Evolutionary conservation across 2,329 filamentous ascomycete species (phyloP).

Genomic region (Colletotrichum eleusines): DNA sequence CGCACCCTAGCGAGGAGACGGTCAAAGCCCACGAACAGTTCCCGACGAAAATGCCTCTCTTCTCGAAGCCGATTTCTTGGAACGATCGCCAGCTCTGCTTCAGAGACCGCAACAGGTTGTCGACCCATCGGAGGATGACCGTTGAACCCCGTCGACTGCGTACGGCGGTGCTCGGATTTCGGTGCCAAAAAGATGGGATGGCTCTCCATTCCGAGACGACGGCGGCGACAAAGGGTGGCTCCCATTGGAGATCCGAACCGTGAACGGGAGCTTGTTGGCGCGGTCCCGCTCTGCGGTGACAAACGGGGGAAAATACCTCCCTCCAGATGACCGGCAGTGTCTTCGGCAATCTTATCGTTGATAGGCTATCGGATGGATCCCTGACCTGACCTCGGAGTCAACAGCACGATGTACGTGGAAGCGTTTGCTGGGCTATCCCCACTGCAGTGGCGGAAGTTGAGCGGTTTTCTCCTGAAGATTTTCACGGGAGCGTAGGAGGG

Average conservation of each 20-base stretch:
- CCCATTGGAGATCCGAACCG: slow-evolving; percentile 12
- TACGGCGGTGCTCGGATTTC: slow-evolving; percentile 15
- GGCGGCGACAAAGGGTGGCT: slow-evolving; percentile 19
- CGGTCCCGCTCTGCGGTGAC: slow-evolving; percentile 26
- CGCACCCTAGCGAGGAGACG: slow-evolving; percentile 10
- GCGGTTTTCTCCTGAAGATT: slow-evolving; percentile 33
- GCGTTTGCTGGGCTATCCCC: slow-evolving; percentile 20
- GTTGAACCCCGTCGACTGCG: background rate
- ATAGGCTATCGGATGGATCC: slow-evolving; percentile 22
- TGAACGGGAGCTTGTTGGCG: slow-evolving; percentile 26
- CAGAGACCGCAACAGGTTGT: background rate
- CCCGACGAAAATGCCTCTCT: slow-evolving; percentile 33
- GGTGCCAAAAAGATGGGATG: slow-evolving; percentile 31
- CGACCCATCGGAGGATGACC: slow-evolving; percentile 3
- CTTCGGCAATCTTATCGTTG: slow-evolving; percentile 21
- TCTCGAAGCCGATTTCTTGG: slow-evolving; percentile 30
- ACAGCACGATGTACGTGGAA: background rate
- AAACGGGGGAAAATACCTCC: slow-evolving; percentile 4
- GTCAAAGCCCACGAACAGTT: slow-evolving; percentile 1
- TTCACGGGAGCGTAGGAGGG: slow-evolving; percentile 22
- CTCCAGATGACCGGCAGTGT: slow-evolving; percentile 25
- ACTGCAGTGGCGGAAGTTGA: slow-evolving; percentile 21
- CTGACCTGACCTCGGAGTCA: background rate
- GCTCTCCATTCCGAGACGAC: slow-evolving; percentile 14
- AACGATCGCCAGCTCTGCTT: slow-evolving; percentile 22